Conservation (phyloP, 1,139 yeast species). For the Geotrichum aggregatum region DNA sequence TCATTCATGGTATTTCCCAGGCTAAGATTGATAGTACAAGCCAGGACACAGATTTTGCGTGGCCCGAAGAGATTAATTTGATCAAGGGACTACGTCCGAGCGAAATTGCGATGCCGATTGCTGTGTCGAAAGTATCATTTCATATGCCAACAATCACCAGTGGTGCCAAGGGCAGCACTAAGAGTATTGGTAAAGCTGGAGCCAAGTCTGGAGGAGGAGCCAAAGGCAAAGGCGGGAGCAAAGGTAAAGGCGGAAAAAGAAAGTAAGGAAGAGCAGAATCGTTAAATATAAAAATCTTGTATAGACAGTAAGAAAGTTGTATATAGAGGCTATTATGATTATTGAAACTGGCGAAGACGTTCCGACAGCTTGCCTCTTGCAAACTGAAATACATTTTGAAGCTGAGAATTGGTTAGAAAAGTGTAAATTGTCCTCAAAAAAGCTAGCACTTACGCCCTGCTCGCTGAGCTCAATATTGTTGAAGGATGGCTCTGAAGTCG, state of each 20-base stretch:
- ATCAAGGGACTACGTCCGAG: constrained; percentile 55
- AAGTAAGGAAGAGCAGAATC: background rate
- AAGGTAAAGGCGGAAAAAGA: constrained; percentile 9
- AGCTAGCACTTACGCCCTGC: constrained; percentile 48
- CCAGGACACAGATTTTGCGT: constrained; percentile 54
- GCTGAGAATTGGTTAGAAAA: constrained; percentile 19
- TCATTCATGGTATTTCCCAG: constrained; percentile 54
- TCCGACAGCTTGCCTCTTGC: constrained; percentile 85
- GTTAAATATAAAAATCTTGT: background rate
- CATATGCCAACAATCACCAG: constrained; percentile 30
- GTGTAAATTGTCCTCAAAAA: constrained; percentile 20
- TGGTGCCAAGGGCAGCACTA: constrained; percentile 14
- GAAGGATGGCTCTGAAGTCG: constrained; percentile 58
- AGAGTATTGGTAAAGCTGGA: constrained; percentile 17
- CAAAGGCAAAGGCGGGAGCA: constrained; percentile 20
- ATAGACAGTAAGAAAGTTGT: background rate
- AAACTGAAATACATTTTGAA: constrained; percentile 82
- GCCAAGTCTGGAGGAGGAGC: constrained; percentile 14
- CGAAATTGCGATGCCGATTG: constrained; percentile 50
- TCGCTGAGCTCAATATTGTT: constrained; percentile 77
- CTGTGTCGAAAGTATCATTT: constrained; percentile 45
- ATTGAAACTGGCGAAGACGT: constrained; percentile 65
- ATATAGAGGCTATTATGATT: constrained; percentile 8
- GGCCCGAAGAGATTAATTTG: constrained; percentile 66
- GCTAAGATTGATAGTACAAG: constrained; percentile 52